Evolutionary conservation across 2,329 filamentous ascomycete species (phyloP).

Genomic region (Trichoderma sp.): DNA sequence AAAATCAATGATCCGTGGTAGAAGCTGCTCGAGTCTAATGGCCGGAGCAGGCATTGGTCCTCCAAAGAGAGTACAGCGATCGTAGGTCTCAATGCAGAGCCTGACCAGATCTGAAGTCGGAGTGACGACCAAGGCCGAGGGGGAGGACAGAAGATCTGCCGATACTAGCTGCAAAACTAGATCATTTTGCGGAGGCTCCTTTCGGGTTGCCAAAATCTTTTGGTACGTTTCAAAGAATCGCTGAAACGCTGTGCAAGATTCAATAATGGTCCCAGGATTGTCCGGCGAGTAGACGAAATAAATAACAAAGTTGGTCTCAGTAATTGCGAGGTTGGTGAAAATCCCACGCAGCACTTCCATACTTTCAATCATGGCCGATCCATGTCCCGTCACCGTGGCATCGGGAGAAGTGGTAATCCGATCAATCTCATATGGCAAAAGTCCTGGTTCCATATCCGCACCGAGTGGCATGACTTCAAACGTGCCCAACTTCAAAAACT

Average conservation of each 20-base stretch:
- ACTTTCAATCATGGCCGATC: conserved; percentile 47
- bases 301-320: conserved; percentile 65
- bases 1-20: conserved; percentile 73
- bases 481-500: conserved; percentile 67
- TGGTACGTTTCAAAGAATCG: conserved; percentile 62
- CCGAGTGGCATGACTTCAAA: conserved; percentile 53
- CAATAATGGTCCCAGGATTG: conserved; percentile 58
- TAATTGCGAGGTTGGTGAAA: conserved; percentile 41
- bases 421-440: conserved; percentile 51
- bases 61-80: conserved; percentile 62
- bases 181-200: conserved; percentile 52
- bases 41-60: conserved; percentile 63
- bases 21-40: conserved; percentile 66
- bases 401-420: conserved; percentile 42
- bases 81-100: conserved; percentile 73
- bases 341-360: conserved; percentile 48
- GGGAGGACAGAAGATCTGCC: conserved; percentile 62
- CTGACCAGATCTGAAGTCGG: conserved; percentile 57
- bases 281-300: conserved; percentile 72
- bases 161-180: conserved; percentile 77
- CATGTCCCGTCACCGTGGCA: conserved; percentile 40
- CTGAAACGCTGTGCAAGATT: conserved; percentile 72
- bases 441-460: conserved; percentile 40
- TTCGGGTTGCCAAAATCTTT: conserved; percentile 42
- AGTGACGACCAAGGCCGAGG: conserved; percentile 60